phyloP scores from a whole-genome alignment of 306 rosid species.

The Rosa rugosa region DNA sequence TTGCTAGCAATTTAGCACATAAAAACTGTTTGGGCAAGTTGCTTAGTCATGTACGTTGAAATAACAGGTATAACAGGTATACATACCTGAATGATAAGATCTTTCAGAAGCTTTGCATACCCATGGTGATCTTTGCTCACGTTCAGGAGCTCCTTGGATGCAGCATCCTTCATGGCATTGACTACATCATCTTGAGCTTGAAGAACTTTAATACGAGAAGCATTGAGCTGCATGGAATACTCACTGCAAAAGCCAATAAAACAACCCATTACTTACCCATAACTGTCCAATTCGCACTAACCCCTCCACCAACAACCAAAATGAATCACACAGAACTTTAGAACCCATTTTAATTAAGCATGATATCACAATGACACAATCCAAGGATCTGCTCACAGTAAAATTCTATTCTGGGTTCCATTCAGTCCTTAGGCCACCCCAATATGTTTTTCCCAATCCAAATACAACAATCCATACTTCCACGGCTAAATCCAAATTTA shows the following conservation, averaged over 20 bases:
- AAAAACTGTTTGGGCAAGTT: background rate
- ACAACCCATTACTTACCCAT: constrained; percentile 8
- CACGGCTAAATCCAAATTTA: background rate
- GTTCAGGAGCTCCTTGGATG: constrained; percentile 70
- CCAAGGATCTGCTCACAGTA: background rate
- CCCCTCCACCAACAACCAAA: background rate
- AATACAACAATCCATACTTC: background rate
- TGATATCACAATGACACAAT: background rate
- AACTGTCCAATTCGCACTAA: background rate
- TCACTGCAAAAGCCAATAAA: constrained; percentile 57
- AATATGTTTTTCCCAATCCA: background rate
- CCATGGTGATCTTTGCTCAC: constrained; percentile 60
- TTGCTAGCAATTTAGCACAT: background rate
- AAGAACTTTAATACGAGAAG: constrained; percentile 89
- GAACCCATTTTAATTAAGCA: background rate
- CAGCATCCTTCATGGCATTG: constrained; percentile 79
- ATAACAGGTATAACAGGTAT: background rate
- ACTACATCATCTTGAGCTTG: constrained; percentile 95
- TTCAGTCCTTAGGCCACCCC: background rate
- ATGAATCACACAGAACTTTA: background rate
- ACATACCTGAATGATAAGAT: constrained; percentile 83
- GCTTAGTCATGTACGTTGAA: background rate
- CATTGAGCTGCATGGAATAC: constrained; percentile 94
- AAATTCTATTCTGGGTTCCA: background rate
- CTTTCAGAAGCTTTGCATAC: constrained; percentile 66